Evolutionary conservation across 2,329 filamentous ascomycete genomes (phyloP).

Genomic region (Colletotrichum limetticola): DNA sequence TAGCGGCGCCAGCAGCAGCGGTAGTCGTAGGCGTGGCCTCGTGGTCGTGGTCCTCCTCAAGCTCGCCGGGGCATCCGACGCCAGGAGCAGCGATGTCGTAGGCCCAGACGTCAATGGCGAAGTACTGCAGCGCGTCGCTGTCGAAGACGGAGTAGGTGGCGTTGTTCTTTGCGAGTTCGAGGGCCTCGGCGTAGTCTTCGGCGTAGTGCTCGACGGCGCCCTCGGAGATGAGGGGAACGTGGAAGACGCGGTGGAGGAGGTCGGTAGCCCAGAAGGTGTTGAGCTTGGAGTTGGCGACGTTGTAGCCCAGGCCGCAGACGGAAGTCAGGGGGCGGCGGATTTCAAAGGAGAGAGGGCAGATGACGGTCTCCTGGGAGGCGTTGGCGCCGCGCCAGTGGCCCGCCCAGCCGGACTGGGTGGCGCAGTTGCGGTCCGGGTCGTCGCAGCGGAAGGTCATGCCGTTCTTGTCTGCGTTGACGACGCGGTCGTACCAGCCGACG

Average conservation of each 20-base stretch:
- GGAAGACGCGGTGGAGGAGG: conserved; percentile 73
- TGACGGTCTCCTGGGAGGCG: conserved; percentile 74
- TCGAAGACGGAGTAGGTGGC: conserved; percentile 64
- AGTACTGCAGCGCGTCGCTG: conserved; percentile 73
- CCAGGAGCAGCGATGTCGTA: conserved; percentile 73
- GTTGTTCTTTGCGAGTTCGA: conserved; percentile 61
- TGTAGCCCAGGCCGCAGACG: conserved; percentile 72
- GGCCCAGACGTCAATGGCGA: conserved; percentile 75
- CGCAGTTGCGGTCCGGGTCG: conserved; percentile 74
- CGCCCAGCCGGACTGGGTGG: conserved; percentile 63
- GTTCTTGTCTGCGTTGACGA: conserved; percentile 67
- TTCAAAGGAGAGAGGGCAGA: conserved; percentile 71
- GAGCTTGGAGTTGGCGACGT: conserved; percentile 63
- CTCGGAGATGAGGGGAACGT: conserved; percentile 70
- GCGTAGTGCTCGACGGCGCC: conserved; percentile 70
- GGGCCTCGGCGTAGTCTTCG: conserved; percentile 64
- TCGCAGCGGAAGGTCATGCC: conserved; percentile 74
- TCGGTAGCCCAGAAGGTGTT: conserved; percentile 75
- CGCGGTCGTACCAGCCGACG: conserved; percentile 71
- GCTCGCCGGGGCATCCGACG: conserved; percentile 67
- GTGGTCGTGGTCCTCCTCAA: conserved; percentile 14
- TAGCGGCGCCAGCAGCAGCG: conserved; percentile 49
- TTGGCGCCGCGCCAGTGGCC: conserved; percentile 76
- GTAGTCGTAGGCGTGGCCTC: conserved; percentile 13
- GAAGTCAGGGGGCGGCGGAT: conserved; percentile 66